Conservation (phyloP, 1,284 basidiomycete species). For the Cutaneotrichosporon sp. region DNA sequence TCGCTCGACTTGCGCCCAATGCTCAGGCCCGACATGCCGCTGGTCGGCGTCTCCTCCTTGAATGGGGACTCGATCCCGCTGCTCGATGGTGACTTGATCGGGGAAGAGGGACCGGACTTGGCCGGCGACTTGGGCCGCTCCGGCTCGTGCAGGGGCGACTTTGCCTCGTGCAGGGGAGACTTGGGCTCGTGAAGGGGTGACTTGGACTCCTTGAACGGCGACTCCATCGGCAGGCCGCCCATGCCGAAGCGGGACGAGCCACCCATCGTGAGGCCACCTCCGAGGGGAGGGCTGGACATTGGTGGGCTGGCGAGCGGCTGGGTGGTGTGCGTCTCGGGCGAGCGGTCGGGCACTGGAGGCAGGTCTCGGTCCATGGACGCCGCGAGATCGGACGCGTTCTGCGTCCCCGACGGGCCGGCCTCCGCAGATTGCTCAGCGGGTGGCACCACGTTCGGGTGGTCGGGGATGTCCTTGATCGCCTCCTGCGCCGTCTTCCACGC, state of each 20-base stretch:
- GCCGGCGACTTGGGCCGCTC: slow-evolving; percentile 12
- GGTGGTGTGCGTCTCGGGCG: slow-evolving; percentile 1
- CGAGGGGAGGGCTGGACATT: neutral
- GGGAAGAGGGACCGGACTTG: slow-evolving; percentile 2
- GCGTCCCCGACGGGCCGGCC: slow-evolving; percentile 1
- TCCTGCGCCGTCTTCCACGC: slow-evolving; percentile 94
- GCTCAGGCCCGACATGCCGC: neutral
- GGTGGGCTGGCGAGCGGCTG: neutral
- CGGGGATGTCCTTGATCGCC: slow-evolving; percentile 83
- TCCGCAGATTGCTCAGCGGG: slow-evolving; percentile 2
- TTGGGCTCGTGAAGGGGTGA: slow-evolving; percentile 5
- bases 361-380: slow-evolving; percentile 22
- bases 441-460: slow-evolving; percentile 70
- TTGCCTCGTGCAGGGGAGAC: neutral
- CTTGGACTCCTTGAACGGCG: slow-evolving; percentile 5
- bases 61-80: slow-evolving; percentile 12
- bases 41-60: slow-evolving; percentile 10
- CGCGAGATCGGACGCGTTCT: slow-evolving; percentile 1
- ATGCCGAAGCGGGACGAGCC: neutral
- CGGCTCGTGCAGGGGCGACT: slow-evolving; percentile 8
- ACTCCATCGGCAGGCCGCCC: neutral
- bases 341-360: slow-evolving; percentile 16
- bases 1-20: slow-evolving; percentile 9
- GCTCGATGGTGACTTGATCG: slow-evolving; percentile 5
- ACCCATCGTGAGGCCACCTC: neutral